Conservation (phyloP, 129 eudicot species). For the Saposhnikovia divaricata region DNA sequence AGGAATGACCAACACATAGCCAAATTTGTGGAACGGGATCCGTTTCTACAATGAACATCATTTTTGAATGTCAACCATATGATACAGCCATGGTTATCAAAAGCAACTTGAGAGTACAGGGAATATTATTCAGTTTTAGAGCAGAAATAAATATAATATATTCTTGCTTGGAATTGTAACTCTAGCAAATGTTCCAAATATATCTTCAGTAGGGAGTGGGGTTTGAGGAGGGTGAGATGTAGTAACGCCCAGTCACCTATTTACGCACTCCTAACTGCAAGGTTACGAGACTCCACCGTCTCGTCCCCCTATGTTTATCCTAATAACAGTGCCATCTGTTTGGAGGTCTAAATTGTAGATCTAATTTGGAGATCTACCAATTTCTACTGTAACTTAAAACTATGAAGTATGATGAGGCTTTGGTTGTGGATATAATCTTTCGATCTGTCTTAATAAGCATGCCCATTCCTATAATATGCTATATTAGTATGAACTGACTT, state of each 20-base stretch:
- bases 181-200: not conserved
- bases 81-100: not conserved
- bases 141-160: not conserved
- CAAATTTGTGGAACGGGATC: not conserved
- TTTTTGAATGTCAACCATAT: not conserved
- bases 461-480: not conserved
- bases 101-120: not conserved
- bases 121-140: not conserved
- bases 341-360: not conserved
- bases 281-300: not conserved
- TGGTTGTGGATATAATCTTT: not conserved
- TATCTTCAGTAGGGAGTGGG: not conserved
- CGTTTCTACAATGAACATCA: not conserved
- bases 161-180: not conserved
- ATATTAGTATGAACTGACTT: not conserved
- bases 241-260: not conserved
- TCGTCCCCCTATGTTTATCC: not conserved
- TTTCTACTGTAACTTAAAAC: not conserved
- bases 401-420: not conserved
- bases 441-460: not conserved
- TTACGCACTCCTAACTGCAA: not conserved
- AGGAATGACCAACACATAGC: not conserved
- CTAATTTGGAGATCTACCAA: not conserved
- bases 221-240: not conserved
- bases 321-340: not conserved